Conservation (phyloP, 306 rosid species). For the Notholithocarpus densiflorus region DNA sequence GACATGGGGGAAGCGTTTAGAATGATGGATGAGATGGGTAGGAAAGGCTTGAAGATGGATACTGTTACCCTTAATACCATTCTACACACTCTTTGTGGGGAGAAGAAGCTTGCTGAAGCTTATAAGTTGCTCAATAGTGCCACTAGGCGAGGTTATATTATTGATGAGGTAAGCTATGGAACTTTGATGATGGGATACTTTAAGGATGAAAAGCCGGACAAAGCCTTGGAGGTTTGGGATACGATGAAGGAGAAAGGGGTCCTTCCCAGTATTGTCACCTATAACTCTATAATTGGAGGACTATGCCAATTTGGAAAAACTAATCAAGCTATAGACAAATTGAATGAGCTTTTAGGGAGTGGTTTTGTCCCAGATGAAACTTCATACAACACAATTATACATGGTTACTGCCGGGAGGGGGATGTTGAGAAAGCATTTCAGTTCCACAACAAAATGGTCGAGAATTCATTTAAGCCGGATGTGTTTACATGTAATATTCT, state of each 20-base stretch:
- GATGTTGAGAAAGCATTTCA: slow-evolving; percentile 75
- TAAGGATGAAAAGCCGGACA: slow-evolving; percentile 44
- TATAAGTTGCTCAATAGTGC: slow-evolving; percentile 45
- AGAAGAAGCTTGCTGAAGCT: slow-evolving; percentile 70
- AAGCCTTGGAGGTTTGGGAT: slow-evolving; percentile 74
- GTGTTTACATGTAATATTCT: slow-evolving; percentile 71
- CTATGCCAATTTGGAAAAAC: slow-evolving; percentile 63
- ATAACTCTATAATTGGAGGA: slow-evolving; percentile 71
- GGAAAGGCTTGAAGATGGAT: slow-evolving; percentile 58
- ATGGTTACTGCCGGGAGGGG: slow-evolving; percentile 76
- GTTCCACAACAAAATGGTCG: slow-evolving; percentile 73
- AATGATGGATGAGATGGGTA: slow-evolving; percentile 74
- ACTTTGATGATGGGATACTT: slow-evolving; percentile 80
- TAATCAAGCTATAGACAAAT: slow-evolving; percentile 62
- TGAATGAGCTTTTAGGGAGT: slow-evolving; percentile 63
- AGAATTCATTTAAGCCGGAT: slow-evolving; percentile 66
- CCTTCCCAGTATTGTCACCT: slow-evolving; percentile 59
- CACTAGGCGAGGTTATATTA: slow-evolving; percentile 67
- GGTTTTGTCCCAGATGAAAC: slow-evolving; percentile 73
- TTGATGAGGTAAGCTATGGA: slow-evolving; percentile 84
- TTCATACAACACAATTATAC: slow-evolving; percentile 72
- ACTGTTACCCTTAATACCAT: slow-evolving; percentile 66
- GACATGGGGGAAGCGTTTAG: slow-evolving; percentile 57
- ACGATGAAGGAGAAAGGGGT: slow-evolving; percentile 66
- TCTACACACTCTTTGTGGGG: slow-evolving; percentile 52